These are phyloP conservation scores for Physcomitrellopsis africana DNA, from an alignment of 225 moss, liverwort and hornwort genomes.

Conservation along the genomic window DNA sequence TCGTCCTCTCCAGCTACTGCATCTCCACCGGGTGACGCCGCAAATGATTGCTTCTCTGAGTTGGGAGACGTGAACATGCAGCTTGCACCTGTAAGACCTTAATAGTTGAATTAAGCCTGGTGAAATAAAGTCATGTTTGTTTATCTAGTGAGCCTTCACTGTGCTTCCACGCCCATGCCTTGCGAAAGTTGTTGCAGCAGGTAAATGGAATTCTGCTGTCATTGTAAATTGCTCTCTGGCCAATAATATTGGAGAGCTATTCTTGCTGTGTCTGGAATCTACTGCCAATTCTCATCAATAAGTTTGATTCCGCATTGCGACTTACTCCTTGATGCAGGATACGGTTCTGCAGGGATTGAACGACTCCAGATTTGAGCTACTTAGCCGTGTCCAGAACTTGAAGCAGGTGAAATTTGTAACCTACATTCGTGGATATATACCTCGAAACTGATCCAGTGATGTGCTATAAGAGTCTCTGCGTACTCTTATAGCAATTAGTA, in stretches of 20 bases:
- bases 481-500: too few relatives aligned
- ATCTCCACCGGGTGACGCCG: neutral
- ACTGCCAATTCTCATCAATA: neutral
- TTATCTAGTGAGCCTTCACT: neutral
- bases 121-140: neutral
- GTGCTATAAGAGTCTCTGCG: neutral
- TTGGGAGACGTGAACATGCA: neutral
- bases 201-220: rapidly evolving
- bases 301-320: neutral
- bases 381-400: slow-evolving; percentile 63
- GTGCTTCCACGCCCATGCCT: neutral
- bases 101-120: neutral
- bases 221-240: neutral
- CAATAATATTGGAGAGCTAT: neutral
- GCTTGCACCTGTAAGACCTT: slow-evolving; percentile 17
- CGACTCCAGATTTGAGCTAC: slow-evolving; percentile 57
- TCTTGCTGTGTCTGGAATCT: neutral
- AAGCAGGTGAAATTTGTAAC: slow-evolving; percentile 46
- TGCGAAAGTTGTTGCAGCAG: neutral
- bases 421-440: neutral
- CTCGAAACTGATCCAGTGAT: neutral
- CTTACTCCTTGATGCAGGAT: neutral
- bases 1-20: neutral
- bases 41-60: neutral
- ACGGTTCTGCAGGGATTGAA: slow-evolving; percentile 55